Conservation (phyloP, 345 rosid genomes). For the Noccaea bulbosa region DNA sequence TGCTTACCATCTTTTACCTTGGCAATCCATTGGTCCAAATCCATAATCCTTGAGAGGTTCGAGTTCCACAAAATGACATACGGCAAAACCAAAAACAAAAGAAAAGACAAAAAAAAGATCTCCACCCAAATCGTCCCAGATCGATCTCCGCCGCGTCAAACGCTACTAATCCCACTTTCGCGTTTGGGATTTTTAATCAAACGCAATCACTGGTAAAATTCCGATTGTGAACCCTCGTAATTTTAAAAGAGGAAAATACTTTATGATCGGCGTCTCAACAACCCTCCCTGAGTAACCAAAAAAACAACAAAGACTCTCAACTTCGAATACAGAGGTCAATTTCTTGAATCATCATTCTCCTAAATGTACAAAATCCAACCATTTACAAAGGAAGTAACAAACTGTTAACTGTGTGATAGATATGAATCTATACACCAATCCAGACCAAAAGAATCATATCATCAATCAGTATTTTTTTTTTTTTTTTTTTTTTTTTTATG, state of each 20-base stretch:
- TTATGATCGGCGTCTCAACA: not conserved
- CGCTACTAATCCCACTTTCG: constrained; percentile 29
- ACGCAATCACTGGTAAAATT: constrained; percentile 4
- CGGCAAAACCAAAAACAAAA: not conserved
- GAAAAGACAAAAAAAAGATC: constrained; percentile 6
- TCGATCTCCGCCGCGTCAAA: constrained; percentile 41
- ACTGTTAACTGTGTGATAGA: constrained; percentile 20
- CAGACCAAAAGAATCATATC: constrained; percentile 45
- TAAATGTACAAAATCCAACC: constrained; percentile 35
- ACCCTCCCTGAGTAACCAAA: not conserved
- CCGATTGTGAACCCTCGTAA: not conserved
- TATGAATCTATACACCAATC: constrained; percentile 25
- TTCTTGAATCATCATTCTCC: constrained; percentile 26
- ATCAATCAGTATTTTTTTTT: constrained; percentile 17
- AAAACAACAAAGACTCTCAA: not conserved
- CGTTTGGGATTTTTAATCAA: not conserved
- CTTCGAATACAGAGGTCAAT: constrained; percentile 8
- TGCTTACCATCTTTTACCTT: constrained; percentile 98
- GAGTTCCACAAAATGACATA: constrained; percentile 38
- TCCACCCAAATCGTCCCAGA: constrained; percentile 27
- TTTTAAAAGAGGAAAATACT: not conserved
- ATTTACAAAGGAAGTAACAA: constrained; percentile 40
- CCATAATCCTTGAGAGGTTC: constrained; percentile 57
- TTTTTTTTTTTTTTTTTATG: not conserved
- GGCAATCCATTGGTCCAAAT: constrained; percentile 97